Percentiles rank a stretch among this genome's conserved stretches.
These are phyloP conservation scores for Syzygium grande DNA, from an alignment of 345 rosid genomes.

Conservation along the genomic window DNA sequence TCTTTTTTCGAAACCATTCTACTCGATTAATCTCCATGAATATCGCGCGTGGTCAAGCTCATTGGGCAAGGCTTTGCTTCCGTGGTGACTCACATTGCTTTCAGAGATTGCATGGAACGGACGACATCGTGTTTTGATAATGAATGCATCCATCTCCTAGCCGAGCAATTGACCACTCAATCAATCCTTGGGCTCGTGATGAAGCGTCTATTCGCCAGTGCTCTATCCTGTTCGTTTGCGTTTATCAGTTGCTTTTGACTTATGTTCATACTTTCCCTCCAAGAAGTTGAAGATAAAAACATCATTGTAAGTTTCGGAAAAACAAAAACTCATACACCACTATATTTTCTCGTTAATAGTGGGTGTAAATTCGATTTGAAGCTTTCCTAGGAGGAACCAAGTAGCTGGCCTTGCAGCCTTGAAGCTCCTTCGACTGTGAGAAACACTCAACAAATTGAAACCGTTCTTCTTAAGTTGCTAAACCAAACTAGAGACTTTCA, in stretches of 20 bases:
- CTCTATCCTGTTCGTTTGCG: neutral
- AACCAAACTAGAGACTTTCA: neutral
- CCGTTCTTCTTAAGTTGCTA: neutral
- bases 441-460: neutral
- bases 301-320: neutral
- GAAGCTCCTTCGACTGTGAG: neutral
- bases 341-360: neutral
- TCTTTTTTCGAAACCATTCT: neutral
- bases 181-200: neutral
- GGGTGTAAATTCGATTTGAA: neutral
- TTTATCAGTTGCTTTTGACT: neutral
- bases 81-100: neutral
- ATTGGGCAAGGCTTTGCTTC: neutral
- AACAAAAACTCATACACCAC: neutral
- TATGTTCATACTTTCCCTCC: neutral
- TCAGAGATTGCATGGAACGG: rapidly evolving
- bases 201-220: neutral
- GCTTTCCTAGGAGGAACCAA: neutral
- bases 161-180: neutral
- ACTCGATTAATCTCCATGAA: neutral
- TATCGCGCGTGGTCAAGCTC: neutral
- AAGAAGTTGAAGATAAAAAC: neutral
- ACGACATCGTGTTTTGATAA: neutral
- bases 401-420: neutral
- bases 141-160: neutral